Conservation (phyloP, 768 basidiomycete genomes). For the Podaxis sp. region DNA sequence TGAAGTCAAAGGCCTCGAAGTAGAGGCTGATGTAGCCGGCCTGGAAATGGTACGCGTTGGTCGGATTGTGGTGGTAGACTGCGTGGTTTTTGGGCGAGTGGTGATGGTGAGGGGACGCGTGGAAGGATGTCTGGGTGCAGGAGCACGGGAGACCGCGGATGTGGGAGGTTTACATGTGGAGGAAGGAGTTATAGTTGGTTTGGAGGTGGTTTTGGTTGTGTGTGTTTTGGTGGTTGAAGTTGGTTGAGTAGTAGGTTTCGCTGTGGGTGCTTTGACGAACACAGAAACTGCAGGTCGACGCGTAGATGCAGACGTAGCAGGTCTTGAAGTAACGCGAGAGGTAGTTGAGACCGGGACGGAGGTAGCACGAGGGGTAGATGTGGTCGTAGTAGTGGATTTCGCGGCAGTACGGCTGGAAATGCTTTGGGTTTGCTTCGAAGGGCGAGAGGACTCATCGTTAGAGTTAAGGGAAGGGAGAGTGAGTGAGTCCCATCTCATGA, state of each 20-base stretch:
- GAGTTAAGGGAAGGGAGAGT: constrained; percentile 26
- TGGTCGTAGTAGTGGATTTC: neutral
- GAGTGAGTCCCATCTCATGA: constrained; percentile 29
- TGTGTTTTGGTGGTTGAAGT: neutral
- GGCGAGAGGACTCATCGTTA: neutral
- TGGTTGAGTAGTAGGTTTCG: neutral
- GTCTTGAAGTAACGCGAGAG: neutral
- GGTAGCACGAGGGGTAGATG: neutral
- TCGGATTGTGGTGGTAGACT: neutral
- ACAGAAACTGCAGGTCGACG: neutral
- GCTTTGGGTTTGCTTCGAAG: neutral
- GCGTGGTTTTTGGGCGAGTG: neutral
- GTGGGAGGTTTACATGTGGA: neutral
- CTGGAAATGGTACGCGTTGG: neutral
- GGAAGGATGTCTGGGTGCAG: neutral
- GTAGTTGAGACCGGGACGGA: neutral
- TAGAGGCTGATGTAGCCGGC: constrained; percentile 6
- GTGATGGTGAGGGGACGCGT: neutral
- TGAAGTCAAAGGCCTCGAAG: neutral
- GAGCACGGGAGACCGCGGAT: too few relatives aligned
- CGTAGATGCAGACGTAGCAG: neutral
- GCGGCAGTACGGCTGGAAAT: neutral
- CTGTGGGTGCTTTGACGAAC: neutral
- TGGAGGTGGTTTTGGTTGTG: neutral
- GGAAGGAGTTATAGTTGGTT: neutral